Evolutionary conservation across 495 filamentous ascomycete genomes (phyloP).

Genomic region (Pyronema omphalodes): DNA sequence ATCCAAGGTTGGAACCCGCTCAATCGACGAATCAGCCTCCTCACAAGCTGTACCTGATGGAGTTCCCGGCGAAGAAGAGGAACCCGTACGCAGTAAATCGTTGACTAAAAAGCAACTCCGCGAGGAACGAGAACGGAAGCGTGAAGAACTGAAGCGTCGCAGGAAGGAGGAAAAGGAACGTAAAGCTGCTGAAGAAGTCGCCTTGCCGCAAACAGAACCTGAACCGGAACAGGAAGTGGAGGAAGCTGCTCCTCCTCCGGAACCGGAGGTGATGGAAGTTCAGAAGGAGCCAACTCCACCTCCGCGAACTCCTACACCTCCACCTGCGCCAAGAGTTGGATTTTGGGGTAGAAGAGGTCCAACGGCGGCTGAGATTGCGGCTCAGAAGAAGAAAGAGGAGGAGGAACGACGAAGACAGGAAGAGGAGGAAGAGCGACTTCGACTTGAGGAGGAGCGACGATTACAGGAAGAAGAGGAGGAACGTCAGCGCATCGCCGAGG

Average conservation of each 20-base stretch:
- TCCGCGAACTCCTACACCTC: neutral
- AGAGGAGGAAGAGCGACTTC: neutral
- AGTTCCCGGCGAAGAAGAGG: neutral
- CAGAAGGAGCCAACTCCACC: neutral
- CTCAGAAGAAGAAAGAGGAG: neutral
- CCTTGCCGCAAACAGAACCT: conserved; percentile 3
- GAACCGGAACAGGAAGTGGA: conserved; percentile 13
- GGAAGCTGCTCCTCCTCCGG: neutral
- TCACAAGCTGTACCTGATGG: neutral
- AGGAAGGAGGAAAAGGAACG: conserved; percentile 2
- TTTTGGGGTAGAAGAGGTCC: neutral
- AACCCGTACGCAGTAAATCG: neutral
- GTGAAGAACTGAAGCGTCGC: conserved; percentile 6
- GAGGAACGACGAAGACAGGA: neutral
- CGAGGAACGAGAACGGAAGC: conserved; percentile 8
- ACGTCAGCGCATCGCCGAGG: neutral
- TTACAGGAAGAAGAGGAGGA: neutral
- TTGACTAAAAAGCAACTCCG: neutral
- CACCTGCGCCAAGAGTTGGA: neutral
- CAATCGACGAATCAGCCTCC: neutral
- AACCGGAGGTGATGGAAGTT: neutral
- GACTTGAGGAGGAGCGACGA: neutral
- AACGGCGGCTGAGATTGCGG: neutral
- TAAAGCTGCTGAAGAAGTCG: conserved; percentile 4
- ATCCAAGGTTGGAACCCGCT: neutral